Evolutionary conservation across 2,329 filamentous ascomycete species (phyloP).

Genomic region (Diaporthe destruens): DNA sequence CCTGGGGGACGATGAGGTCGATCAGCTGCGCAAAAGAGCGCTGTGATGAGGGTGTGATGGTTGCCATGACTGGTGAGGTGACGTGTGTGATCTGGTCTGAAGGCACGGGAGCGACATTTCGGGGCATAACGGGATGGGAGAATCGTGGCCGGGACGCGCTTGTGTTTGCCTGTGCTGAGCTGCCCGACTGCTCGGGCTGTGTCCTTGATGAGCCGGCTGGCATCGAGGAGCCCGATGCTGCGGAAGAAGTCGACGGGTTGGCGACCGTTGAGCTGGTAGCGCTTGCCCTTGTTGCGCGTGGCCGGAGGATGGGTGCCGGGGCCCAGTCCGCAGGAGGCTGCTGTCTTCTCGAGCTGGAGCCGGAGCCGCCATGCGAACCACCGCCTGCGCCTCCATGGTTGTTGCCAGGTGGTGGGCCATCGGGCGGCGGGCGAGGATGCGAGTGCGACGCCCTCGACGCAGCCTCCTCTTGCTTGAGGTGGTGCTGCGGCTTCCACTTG

Average conservation of each 20-base stretch:
- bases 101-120: slow-evolving; percentile 3
- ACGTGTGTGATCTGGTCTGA: slow-evolving; percentile 46
- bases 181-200: slow-evolving; percentile 20
- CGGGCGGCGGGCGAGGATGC: slow-evolving; percentile 36
- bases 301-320: slow-evolving; percentile 3
- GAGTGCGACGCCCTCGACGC: slow-evolving; percentile 60
- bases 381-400: slow-evolving; percentile 15
- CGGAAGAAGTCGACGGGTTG: slow-evolving; percentile 23
- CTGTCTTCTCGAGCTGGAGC: slow-evolving; percentile 24
- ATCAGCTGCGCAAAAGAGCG: slow-evolving; percentile 65
- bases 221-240: slow-evolving; percentile 18
- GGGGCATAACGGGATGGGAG: slow-evolving; percentile 38
- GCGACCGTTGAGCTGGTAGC: slow-evolving; percentile 37
- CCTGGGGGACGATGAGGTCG: slow-evolving; percentile 65
- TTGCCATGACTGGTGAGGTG: slow-evolving; percentile 50
- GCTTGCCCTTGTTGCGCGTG: slow-evolving; percentile 31
- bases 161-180: slow-evolving; percentile 15
- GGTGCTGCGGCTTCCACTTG: slow-evolving; percentile 83
- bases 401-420: slow-evolving; percentile 35
- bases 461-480: slow-evolving; percentile 80
- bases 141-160: slow-evolving; percentile 38
- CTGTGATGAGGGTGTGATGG: slow-evolving; percentile 52
- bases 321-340: slow-evolving; percentile 9
- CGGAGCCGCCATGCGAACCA: slow-evolving; percentile 24
- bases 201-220: slow-evolving; percentile 33